Conservation (phyloP, 176 grass and related monocot genomes). For the Oryza glumipatula region DNA sequence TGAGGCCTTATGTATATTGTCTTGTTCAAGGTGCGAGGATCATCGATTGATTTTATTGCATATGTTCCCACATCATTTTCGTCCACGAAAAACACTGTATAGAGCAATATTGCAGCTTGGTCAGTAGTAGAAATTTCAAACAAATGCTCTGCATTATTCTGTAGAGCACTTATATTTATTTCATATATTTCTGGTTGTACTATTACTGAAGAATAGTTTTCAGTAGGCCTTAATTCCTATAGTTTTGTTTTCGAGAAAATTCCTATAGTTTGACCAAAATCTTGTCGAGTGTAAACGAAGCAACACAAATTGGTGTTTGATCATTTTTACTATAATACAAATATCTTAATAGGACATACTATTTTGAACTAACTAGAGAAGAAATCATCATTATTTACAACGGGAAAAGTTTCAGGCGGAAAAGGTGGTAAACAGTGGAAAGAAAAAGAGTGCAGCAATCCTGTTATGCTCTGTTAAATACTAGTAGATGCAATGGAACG, state of each 20-base stretch:
- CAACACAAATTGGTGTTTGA: no score
- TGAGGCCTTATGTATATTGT: conserved; percentile 53
- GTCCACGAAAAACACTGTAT: conserved; percentile 44
- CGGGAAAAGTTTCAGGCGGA: background rate
- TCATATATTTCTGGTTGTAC: no score
- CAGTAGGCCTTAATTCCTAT: no score
- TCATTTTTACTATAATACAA: no score
- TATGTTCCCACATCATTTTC: conserved; percentile 60
- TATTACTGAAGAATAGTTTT: no score
- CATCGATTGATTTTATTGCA: conserved; percentile 54
- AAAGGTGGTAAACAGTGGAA: background rate
- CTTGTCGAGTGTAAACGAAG: no score
- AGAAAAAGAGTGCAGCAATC: background rate
- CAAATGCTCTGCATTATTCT: background rate
- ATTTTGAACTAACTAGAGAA: no score
- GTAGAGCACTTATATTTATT: background rate
- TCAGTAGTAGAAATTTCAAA: background rate
- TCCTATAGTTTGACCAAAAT: no score
- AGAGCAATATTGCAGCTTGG: background rate
- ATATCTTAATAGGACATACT: no score
- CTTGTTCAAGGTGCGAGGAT: conserved; percentile 65
- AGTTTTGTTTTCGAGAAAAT: no score
- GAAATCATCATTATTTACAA: no score
- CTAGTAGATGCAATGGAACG: background rate
- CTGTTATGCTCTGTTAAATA: background rate